These are phyloP conservation scores for Globisporangium spiculum DNA, from an alignment of 352 stramenopile species.

Conservation along the genomic window DNA sequence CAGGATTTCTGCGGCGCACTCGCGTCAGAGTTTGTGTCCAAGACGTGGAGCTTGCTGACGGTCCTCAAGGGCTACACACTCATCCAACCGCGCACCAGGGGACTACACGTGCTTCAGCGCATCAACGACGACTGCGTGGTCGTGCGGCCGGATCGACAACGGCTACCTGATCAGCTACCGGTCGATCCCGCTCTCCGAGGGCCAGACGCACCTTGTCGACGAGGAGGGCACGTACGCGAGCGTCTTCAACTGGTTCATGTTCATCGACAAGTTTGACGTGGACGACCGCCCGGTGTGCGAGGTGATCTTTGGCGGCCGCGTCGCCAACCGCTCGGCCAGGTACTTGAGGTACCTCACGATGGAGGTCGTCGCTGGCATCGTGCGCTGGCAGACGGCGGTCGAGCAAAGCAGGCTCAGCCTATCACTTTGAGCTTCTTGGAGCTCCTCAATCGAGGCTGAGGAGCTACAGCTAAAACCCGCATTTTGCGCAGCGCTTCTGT, in stretches of 20 bases:
- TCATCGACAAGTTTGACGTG: background rate
- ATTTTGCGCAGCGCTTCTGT: background rate
- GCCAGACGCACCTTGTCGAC: background rate
- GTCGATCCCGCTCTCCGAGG: background rate
- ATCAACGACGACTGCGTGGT: background rate
- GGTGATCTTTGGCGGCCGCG: background rate
- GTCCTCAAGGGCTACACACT: background rate
- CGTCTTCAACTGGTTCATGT: conserved; percentile 1
- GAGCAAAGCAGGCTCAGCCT: background rate
- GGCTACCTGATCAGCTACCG: background rate
- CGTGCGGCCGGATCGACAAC: background rate
- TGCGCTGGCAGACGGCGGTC: background rate
- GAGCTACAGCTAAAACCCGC: no score
- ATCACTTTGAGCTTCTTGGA: background rate
- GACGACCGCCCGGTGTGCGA: background rate
- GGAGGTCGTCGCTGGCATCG: background rate
- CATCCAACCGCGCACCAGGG: background rate
- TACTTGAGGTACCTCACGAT: background rate
- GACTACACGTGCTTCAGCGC: background rate
- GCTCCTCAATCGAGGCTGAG: background rate
- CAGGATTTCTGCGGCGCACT: background rate
- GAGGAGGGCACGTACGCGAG: background rate
- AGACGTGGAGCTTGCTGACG: background rate
- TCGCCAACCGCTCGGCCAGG: background rate
- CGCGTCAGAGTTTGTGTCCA: background rate